Base-by-base conservation (phyloP, 352 stramenopile genomes). In the Thalassiosira ordinaria region DNA sequence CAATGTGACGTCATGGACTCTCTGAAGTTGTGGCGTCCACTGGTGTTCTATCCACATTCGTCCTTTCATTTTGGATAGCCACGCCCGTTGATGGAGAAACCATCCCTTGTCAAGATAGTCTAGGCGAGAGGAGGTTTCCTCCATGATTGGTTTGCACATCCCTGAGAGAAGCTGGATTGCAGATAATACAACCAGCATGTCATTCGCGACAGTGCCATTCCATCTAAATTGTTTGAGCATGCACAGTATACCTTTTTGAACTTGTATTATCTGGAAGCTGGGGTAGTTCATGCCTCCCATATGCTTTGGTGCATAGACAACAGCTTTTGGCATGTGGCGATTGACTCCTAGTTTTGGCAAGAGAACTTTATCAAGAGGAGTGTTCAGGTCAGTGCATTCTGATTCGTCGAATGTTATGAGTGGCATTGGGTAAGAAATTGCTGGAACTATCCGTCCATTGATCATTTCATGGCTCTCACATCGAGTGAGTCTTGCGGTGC, bases 11-110 rank as follows among this genome's bases (percentile, higher is more conserved):
- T 74, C 62, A 0, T 47, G 8, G 13, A 41, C 0, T 14, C 63
- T n/a, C 51, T 81, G n/a, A n/a, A n/a, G n/a, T n/a, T n/a, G n/a
- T 5, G 71, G 71, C 18, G 13, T 35, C 69, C 69, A 78, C 20
- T 39, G 14, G 55, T 63, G 3, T 27, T 78, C 69, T 18, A 78
- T 70, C 69, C 69, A 78, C 11, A 78, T 14, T 8, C 7, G 13
- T 0, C 24, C 69, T 8, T 31, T 20, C 18, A 78, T 41, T 11
- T 46, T 7, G 1, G 0, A 0, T 5, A 71, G 24, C 4, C 69
- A 18, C 9, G 16, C 13, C 9, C 59, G 14, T 0, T 59, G 7
- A 14, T 64, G 47, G 6, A 18, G 1, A 11, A 78, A 29, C 44
- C 47, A 71, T 33, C 69, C 60, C 3, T 57, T 1, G 3, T 57